phyloP scores from a whole-genome alignment of 805 yeast genomes.

The Priceomyces melissophilus region DNA sequence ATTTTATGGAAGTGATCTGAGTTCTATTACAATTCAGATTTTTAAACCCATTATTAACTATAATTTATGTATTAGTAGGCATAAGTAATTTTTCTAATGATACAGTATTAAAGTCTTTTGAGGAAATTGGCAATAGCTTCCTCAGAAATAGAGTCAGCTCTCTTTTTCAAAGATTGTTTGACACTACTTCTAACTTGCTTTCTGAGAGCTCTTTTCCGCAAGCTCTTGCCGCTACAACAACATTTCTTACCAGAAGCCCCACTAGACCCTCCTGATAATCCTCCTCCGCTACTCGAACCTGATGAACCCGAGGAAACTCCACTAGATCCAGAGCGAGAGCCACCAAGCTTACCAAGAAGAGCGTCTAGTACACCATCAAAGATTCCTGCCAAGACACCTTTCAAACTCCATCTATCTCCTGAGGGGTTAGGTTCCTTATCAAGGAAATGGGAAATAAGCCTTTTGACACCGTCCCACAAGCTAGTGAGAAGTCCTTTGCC shows the following conservation, averaged over 20 bases:
- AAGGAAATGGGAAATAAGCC: not conserved
- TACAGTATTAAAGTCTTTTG: constrained; percentile 1
- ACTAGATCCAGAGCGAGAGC: constrained; percentile 2
- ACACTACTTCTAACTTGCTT: constrained; percentile 16
- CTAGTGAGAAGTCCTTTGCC: not conserved
- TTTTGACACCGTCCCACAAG: not conserved
- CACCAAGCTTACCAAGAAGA: constrained; percentile 9
- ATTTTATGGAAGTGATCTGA: not conserved
- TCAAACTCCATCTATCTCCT: not conserved
- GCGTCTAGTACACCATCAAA: constrained; percentile 10
- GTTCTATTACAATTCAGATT: not conserved
- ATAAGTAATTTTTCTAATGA: no score
- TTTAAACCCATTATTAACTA: not conserved
- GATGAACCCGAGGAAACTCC: constrained; percentile 4
- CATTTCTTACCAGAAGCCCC: constrained; percentile 11
- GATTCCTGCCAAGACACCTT: constrained; percentile 8
- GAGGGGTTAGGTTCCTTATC: not conserved
- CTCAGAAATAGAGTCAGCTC: constrained; percentile 8
- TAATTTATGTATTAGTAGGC: not conserved
- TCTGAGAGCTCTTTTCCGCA: constrained; percentile 22
- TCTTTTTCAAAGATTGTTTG: constrained; percentile 18
- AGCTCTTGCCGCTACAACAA: constrained; percentile 24
- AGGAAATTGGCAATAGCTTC: constrained; percentile 4
- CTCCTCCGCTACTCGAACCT: constrained; percentile 2
- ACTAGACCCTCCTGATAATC: constrained; percentile 6